Conservation (phyloP, 2,329 filamentous ascomycete genomes). For the Xylaria sp. region DNA sequence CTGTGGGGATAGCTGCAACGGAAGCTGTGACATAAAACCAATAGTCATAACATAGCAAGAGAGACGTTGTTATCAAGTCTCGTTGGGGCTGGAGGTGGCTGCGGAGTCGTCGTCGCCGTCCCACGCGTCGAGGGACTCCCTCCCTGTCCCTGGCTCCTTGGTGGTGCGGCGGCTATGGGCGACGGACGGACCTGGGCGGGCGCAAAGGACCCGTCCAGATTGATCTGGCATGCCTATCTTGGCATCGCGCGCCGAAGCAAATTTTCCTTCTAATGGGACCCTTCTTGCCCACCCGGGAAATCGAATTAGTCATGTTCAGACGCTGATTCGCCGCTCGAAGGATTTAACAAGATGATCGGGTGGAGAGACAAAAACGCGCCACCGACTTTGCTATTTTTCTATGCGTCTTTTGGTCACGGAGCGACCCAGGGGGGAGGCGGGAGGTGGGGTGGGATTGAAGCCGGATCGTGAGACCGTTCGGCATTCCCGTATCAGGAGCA, state of each 20-base stretch:
- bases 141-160: no score
- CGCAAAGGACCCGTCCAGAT: no score
- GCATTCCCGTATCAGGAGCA: neutral
- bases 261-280: neutral
- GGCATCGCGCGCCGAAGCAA: neutral
- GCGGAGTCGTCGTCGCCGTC: no score
- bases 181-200: no score
- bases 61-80: neutral
- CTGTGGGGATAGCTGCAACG: neutral
- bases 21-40: neutral
- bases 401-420: neutral
- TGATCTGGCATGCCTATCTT: neutral
- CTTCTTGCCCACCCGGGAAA: neutral
- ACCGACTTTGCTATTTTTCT: no score
- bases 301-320: neutral
- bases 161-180: no score
- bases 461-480: neutral
- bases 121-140: no score
- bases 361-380: neutral
- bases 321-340: neutral
- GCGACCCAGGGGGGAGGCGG: no score
- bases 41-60: neutral
- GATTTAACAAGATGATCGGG: neutral
- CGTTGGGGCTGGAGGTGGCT: no score
- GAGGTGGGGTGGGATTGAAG: neutral